Conservation (phyloP, 2,329 filamentous ascomycete species). For the Sclerotiophoma versabilis region DNA sequence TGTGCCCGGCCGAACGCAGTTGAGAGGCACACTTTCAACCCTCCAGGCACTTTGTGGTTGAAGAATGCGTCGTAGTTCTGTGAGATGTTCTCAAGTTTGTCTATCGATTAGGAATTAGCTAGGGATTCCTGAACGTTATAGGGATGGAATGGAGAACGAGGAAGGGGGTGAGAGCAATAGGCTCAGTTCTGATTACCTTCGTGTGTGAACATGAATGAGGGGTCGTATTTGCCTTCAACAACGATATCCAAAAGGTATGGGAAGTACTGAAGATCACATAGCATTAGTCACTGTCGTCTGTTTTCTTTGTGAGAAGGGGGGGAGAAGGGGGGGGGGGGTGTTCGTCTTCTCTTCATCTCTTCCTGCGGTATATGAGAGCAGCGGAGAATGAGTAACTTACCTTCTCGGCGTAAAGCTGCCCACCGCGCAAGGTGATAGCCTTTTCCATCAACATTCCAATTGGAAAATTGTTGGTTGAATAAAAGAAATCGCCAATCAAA, state of each 20-base stretch:
- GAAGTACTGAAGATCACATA: neutral
- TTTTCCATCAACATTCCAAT: neutral
- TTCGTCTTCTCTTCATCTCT: no score
- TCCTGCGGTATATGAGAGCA: no score
- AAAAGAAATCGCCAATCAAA: slow-evolving; percentile 17
- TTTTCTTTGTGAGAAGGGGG: no score
- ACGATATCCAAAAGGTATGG: slow-evolving; percentile 5
- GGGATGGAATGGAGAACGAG: no score
- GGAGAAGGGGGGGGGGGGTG: no score
- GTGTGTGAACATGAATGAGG: slow-evolving; percentile 7
- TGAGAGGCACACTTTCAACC: neutral
- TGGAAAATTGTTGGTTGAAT: slow-evolving; percentile 3
- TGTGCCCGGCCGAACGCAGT: neutral
- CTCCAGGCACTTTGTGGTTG: neutral
- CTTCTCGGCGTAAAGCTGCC: slow-evolving; percentile 13
- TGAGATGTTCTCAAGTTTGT: neutral
- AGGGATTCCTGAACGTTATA: no score
- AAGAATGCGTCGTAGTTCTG: neutral
- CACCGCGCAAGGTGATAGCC: slow-evolving; percentile 11
- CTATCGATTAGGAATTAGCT: neutral
- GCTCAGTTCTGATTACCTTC: neutral
- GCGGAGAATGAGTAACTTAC: neutral
- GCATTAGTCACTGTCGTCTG: neutral
- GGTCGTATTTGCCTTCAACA: slow-evolving; percentile 11
- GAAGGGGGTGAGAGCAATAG: no score